These are phyloP conservation scores for Chlorella variabilis DNA, from an alignment of 163 green algal genomes.

Conservation along the genomic window DNA sequence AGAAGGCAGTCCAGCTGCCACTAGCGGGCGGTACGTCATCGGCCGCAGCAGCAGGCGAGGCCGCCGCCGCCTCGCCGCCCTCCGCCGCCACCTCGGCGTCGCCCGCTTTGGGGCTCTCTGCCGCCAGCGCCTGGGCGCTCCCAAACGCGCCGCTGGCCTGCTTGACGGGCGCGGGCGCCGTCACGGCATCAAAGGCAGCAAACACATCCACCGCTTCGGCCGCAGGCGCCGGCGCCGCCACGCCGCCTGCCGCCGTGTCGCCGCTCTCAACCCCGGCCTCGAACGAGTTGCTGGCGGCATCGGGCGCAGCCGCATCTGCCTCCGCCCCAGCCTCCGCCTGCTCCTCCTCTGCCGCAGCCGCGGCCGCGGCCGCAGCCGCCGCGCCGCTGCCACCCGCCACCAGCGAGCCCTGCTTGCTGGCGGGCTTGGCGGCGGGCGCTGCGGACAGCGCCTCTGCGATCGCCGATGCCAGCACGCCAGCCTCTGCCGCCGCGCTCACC, in stretches of 20 bases:
- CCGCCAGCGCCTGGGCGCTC: slow-evolving; percentile 7
- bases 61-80: not conserved
- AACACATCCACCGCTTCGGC: not conserved
- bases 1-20: slow-evolving; percentile 31
- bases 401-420: not conserved
- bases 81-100: not conserved
- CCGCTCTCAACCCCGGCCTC: not conserved
- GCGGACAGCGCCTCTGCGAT: slow-evolving; percentile 35
- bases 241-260: not conserved
- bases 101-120: not conserved
- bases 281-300: not conserved
- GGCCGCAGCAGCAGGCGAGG: not conserved
- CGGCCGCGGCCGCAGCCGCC: not conserved
- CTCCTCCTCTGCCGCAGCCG: not conserved
- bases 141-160: slow-evolving; percentile 13
- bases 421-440: not conserved
- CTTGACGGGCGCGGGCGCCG: not conserved
- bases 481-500: slow-evolving; percentile 21
- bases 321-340: not conserved
- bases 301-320: not conserved
- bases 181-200: not conserved
- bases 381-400: not conserved
- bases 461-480: slow-evolving; percentile 26
- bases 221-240: not conserved
- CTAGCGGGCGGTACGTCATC: not conserved